Base-by-base conservation (phyloP, 1,284 basidiomycete genomes). In the Volvariella volvacea region DNA sequence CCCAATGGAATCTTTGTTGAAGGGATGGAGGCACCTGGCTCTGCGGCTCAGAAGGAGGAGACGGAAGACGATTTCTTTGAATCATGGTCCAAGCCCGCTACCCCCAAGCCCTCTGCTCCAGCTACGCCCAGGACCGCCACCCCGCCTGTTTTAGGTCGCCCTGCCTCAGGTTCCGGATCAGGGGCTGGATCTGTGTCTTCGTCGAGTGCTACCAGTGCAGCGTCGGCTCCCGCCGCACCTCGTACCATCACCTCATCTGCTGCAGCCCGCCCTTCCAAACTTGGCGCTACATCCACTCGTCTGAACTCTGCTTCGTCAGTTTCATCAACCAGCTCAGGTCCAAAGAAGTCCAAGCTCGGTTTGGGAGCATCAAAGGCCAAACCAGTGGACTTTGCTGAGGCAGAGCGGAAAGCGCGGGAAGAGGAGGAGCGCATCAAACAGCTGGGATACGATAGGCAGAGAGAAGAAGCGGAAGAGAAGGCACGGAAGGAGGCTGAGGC, bases 51-150 rank as follows among this genome's bases (percentile, higher is more conserved):
- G 3, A 73, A 73, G 36, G 70, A 67, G 8, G 80, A 75, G 43
- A 55, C 58, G 2, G 88, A 88, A 12, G 90, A 92, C 42, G 94
- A 98, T 64, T 99, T 98, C 64, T 98, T 98, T 68, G 84, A 90
- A 44, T 87, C 89, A 25, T 98, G 94, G 92, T 92, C 95, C 53
- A 93, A 94, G 60, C 84, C 89, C 1, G 65, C 75, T 9, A 69
- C 74, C 1, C 74, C 77, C 4, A 83, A 78, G 50, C 52, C 76
- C 2, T 66, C 76, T 8, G 57, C 73, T 1, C 61, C 79, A 4
- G 64, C 76, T 16, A 74, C 76, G 7, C 69, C 76, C 1, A 57
- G 66, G 21, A 59, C 65, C 15, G 56, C 70, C 7, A 72, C 76
- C 7, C 82, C 80, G 6, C 76, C 82, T 3, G 66, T 76, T 15